phyloP scores from a whole-genome alignment of 345 rosid species.

The Eucalyptus curtisii region DNA sequence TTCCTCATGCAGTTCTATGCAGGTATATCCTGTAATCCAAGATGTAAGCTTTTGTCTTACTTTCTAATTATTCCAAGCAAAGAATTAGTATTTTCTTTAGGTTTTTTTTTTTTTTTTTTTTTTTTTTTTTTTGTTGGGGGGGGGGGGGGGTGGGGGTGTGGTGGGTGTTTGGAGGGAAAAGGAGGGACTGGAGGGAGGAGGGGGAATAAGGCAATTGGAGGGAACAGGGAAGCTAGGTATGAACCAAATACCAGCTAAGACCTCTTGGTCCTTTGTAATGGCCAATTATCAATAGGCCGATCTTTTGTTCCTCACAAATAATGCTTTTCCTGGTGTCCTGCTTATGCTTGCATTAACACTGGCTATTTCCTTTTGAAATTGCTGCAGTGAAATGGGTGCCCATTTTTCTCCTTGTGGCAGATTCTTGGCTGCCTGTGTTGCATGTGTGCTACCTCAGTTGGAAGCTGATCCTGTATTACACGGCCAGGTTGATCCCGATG shows the following conservation, averaged over 20 bases:
- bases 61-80: neutral
- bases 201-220: neutral
- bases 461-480: conserved; percentile 82
- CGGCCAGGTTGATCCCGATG: conserved; percentile 43
- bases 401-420: conserved; percentile 98
- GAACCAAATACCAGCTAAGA: neutral
- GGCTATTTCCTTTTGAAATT: neutral
- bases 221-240: neutral
- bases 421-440: conserved; percentile 95
- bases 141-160: neutral
- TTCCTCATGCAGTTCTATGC: conserved; percentile 94
- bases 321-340: neutral
- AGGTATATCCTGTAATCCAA: conserved; percentile 28
- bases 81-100: neutral
- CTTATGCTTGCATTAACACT: neutral
- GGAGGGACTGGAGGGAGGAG: neutral
- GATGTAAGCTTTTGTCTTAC: neutral
- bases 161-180: neutral
- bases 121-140: too few relatives aligned
- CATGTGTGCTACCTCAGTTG: conserved; percentile 72
- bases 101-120: neutral
- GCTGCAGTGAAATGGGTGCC: conserved; percentile 98
- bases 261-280: neutral
- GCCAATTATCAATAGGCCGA: neutral
- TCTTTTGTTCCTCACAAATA: neutral